phyloP scores from a whole-genome alignment of 2,329 filamentous ascomycete genomes.

The Gaeumannomyces tritici region DNA sequence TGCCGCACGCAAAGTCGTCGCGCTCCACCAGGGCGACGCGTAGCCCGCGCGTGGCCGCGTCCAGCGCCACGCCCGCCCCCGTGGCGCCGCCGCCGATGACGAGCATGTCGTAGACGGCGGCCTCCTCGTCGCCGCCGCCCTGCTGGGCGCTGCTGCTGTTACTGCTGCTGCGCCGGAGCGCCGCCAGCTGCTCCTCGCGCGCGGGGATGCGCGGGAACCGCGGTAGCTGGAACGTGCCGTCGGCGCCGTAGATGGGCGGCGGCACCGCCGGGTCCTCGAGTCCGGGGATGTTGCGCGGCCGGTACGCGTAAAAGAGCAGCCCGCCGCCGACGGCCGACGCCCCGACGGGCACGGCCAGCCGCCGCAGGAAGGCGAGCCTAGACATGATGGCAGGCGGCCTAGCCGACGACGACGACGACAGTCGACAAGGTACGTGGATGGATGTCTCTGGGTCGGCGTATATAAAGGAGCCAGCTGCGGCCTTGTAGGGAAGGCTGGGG shows the following conservation, averaged over 20 bases:
- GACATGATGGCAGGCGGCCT: not conserved
- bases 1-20: conserved; percentile 74
- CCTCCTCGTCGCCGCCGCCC: too few relatives aligned
- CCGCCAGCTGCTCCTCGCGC: conserved; percentile 54
- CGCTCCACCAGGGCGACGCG: conserved; percentile 75
- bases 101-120: conserved; percentile 58
- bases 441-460: not conserved
- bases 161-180: conserved; percentile 38
- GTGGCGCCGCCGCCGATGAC: conserved; percentile 75
- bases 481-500: too few relatives aligned
- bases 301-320: conserved; percentile 45
- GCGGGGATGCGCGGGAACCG: conserved; percentile 54
- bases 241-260: conserved; percentile 59
- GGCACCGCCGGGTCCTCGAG: conserved; percentile 58
- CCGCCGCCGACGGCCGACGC: conserved; percentile 31
- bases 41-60: conserved; percentile 68
- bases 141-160: too few relatives aligned
- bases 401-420: not conserved
- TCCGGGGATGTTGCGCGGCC: conserved; percentile 63
- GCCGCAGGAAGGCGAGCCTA: conserved; percentile 23
- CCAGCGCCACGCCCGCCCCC: conserved; percentile 70
- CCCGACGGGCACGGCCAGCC: conserved; percentile 32
- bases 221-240: conserved; percentile 58
- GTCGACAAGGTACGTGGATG: too few relatives aligned
- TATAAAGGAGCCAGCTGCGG: too few relatives aligned